A percentile compares a stretch with the other conserved stretches of the same genome.
Evolutionary conservation across 306 rosid genomes (phyloP).

Genomic region (Medicago ruthenica): DNA sequence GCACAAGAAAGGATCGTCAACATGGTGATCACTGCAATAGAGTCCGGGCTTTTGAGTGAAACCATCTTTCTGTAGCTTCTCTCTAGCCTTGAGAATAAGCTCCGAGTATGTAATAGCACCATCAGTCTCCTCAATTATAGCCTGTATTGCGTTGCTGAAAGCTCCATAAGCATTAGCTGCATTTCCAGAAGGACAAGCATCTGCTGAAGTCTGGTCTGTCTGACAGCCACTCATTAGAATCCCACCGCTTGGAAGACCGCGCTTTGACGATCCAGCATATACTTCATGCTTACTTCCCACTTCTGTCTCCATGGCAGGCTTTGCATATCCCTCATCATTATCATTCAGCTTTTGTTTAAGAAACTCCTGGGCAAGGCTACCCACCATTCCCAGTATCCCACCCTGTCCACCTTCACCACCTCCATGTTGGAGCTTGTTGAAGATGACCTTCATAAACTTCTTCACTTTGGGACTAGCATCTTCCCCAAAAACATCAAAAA

Average conservation of each 20-base stretch:
- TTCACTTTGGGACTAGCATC: conserved; percentile 97
- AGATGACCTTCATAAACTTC: conserved; percentile 89
- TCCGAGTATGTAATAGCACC: conserved; percentile 68
- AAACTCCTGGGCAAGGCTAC: conserved; percentile 85
- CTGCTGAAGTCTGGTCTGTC: conserved; percentile 86
- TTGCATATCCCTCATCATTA: conserved; percentile 73
- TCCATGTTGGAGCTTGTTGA: conserved; percentile 62
- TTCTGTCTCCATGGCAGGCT: conserved; percentile 72
- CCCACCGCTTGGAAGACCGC: conserved; percentile 65
- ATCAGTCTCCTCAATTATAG: conserved; percentile 60
- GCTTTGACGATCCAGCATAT: conserved; percentile 73
- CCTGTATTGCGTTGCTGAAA: conserved; percentile 87
- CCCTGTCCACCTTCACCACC: conserved; percentile 49
- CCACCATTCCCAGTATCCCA: conserved; percentile 78
- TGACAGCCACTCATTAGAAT: conserved; percentile 90
- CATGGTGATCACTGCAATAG: conserved; percentile 76
- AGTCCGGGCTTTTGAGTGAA: conserved; percentile 89
- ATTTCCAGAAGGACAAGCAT: conserved; percentile 78
- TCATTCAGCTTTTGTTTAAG: conserved; percentile 77
- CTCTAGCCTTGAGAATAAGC: conserved; percentile 71
- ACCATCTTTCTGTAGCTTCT: conserved; percentile 65
- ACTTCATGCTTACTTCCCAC: conserved; percentile 74
- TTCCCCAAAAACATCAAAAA: conserved; percentile 90
- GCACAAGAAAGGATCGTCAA: conserved; percentile 66
- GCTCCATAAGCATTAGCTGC: conserved; percentile 78